Base-by-base conservation (phyloP, 805 yeast genomes). In the Tetrapisispora iriomotensis region DNA sequence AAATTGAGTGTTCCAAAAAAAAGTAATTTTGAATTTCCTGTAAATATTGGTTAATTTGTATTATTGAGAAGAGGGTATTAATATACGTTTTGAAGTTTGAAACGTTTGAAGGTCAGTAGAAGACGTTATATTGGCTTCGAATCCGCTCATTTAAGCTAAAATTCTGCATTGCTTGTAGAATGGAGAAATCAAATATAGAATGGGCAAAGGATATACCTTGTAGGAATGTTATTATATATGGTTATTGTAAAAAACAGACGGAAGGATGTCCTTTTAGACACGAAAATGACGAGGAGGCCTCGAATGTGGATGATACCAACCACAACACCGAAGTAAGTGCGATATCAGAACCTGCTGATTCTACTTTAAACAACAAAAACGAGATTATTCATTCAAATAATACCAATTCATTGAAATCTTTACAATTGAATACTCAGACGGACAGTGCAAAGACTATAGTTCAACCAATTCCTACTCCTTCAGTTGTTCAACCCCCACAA, bases 191-290 rank as follows among this genome's bases (percentile, higher is more conserved):
- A 33, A 58, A 54, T 34, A 53, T 62, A 36, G 70, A 66, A 17
- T 65, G 71, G 70, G 87, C 88, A 6, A 79, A 74, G 58, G 79
- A 78, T 43, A 79, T 85, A 22, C 87, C 82, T 40, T 86, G 95
- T 62, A 72, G 87, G 57, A 86, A 86, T 52, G 78, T 85, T 40
- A 75, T 80, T 35, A 83, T 84, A 25, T 86, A 85, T 64, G 96
- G 95, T 3, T 84, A 72, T 52, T 86, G 96, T 66, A 84, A 84
- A 58, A 85, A 74, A 62, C 87, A 83, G 50, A 81, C 82, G 48
- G 85, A 84, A 51, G 95, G 95, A 9, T 86, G 95, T 56, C 81
- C 79, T 2, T 86, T 84, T 55, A 77, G 75, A 37, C 94, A 84
- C 57, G 81, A 73, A 42, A 61, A 56, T 29, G 66, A 63, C 34